A percentile compares a stretch with the other conserved stretches of the same genome.
These are phyloP conservation scores for Trypanosoma grayi DNA, from an alignment of 208 protist genomes.

Conservation along the genomic window DNA sequence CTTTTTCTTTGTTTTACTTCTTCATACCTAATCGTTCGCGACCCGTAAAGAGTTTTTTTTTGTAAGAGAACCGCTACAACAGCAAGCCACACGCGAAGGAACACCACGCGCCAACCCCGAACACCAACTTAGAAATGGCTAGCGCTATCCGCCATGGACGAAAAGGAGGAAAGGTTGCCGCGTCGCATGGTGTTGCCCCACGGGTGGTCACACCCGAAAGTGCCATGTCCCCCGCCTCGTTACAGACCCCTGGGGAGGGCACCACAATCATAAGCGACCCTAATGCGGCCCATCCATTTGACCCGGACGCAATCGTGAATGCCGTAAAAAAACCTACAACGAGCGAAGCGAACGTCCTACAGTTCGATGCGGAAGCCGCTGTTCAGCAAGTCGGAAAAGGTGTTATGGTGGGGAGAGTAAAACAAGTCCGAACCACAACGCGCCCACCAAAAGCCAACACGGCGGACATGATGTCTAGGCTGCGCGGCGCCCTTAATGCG, in stretches of 20 bases:
- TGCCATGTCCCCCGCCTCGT: conserved; percentile 51
- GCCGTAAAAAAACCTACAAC: conserved; percentile 7
- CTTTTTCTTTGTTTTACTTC: neutral
- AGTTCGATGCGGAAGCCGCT: conserved; percentile 84
- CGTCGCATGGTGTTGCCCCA: conserved; percentile 43
- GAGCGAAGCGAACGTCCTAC: conserved; percentile 55
- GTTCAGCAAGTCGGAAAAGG: conserved; percentile 82
- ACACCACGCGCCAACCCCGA: neutral
- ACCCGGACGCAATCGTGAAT: conserved; percentile 11
- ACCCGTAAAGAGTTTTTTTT: no score
- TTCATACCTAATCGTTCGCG: no score
- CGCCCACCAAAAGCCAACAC: conserved; percentile 43
- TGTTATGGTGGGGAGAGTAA: conserved; percentile 70
- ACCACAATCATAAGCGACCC: conserved; percentile 31
- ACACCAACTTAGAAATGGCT: conserved; percentile 37
- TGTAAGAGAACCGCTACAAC: neutral
- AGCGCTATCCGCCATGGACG: conserved; percentile 74
- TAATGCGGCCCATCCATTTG: conserved; percentile 37
- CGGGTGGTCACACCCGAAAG: conserved; percentile 40
- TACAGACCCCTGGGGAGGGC: conserved; percentile 29
- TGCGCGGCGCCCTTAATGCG: conserved; percentile 34
- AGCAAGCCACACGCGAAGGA: conserved; percentile 1
- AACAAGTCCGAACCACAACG: conserved; percentile 61
- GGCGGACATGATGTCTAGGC: conserved; percentile 39
- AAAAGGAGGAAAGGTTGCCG: conserved; percentile 84